Base-by-base conservation (phyloP, 1,139 yeast genomes). In the Protomyces gravidus region DNA sequence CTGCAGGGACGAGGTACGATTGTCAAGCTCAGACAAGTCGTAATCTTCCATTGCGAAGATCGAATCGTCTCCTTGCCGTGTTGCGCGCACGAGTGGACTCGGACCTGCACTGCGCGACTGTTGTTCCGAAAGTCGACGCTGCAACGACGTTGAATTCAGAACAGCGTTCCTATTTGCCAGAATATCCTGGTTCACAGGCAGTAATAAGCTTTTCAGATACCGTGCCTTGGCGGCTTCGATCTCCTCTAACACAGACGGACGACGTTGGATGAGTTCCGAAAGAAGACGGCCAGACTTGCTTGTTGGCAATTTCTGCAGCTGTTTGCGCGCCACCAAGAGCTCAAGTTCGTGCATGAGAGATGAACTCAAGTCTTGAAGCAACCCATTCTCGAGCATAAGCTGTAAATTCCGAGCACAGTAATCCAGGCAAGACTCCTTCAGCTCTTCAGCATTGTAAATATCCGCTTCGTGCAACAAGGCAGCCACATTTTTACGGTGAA, bases 341-440 rank as follows among this genome's bases (percentile, higher is more conserved):
- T 72, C 77, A 26, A 72, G 60, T 52, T 62, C 64, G 51, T 64
- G 63, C 76, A 75, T 72, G 23, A 70, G 60, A 1, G 69, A 65
- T 13, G 67, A 51, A 55, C 68, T 68, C 63, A 73, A 66, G 63
- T 68, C 64, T 17, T 63, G 62, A 61, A 69, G 61, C 45, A 66
- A 67, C 63, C 69, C 68, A 65, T 85, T 87, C 62, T 82, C 79
- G 50, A 89, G 72, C 25, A 87, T 69, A 3, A 81, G 70, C 45
- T 84, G 89, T 63, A 87, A 71, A 67, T 89, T 88, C 65, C 80
- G 78, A 65, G 80, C 82, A 15, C 88, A 76, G 65, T 80, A 86
- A 83, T 88, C 83, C 45, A 85, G 73, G 67, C 95, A 82, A 59
- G 80, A 78, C 57, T 77, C 75, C 62, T 82, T 76, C 32, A 89